phyloP scores from a whole-genome alignment of 805 yeast species.

The Teunomyces pallodes region DNA sequence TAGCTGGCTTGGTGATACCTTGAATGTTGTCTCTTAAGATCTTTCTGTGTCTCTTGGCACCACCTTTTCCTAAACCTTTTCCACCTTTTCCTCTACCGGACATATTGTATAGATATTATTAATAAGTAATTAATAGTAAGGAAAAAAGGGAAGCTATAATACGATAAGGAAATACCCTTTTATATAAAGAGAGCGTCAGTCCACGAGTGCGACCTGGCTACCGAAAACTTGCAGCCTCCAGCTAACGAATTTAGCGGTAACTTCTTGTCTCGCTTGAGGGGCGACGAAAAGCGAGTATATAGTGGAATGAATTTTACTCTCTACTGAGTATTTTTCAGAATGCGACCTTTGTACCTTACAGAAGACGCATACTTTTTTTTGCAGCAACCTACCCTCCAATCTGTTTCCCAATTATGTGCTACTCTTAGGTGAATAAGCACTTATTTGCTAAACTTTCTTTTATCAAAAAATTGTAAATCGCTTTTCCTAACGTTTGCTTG shows the following conservation, averaged over 20 bases:
- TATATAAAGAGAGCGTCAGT: conserved; percentile 2
- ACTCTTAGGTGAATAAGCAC: too few relatives aligned
- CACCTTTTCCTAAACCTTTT: conserved; percentile 99
- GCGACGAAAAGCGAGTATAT: not conserved
- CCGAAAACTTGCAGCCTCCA: conserved; percentile 2
- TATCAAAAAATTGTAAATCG: too few relatives aligned
- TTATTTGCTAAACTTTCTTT: too few relatives aligned
- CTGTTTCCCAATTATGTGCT: too few relatives aligned
- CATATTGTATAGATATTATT: conserved; percentile 42
- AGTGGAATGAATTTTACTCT: not conserved
- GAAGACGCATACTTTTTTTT: not conserved
- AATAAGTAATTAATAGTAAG: conserved; percentile 17
- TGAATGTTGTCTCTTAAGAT: conserved; percentile 98
- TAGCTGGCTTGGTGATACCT: conserved; percentile 99
- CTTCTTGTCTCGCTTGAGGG: not conserved
- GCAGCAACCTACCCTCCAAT: not conserved
- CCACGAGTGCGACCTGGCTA: conserved; percentile 7
- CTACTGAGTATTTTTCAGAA: not conserved
- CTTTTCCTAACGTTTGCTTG: too few relatives aligned
- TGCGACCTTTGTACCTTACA: not conserved
- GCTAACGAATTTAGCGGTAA: not conserved
- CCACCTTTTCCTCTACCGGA: conserved; percentile 99
- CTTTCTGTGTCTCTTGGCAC: conserved; percentile 99
- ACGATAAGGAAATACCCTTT: conserved; percentile 1
- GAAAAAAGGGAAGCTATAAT: conserved; percentile 8